Evolutionary conservation across 2,329 filamentous ascomycete species (phyloP), one percentile per base, ranked within the genome.

Genomic region (Alternaria viburni): DNA sequence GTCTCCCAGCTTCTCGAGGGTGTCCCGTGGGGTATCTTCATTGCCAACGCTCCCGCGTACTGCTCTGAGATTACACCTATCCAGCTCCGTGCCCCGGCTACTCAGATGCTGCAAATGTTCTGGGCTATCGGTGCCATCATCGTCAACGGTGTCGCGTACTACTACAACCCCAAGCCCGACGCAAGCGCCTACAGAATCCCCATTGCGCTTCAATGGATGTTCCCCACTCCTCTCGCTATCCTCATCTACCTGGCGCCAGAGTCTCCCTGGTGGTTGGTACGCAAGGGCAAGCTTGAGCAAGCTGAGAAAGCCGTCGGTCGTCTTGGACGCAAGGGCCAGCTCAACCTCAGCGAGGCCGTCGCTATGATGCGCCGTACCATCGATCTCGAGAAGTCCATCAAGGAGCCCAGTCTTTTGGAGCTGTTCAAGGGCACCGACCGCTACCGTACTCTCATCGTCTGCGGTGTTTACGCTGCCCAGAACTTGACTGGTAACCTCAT

Each of bases 101-200:
- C 88, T 3, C 85, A 87, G 77, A 89, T 87, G 84, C 70, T 90
- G 77, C 88, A 90, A 79, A 89, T 89, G 87, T 88, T 87, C 80
- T 90, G 87, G 87, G 85, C 87, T 17, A 86, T 90, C 72, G 88
- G 87, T 25, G 76, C 79, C 36, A 89, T 90, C 73, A 87, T 90
- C 61, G 88, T 89, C 23, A 85, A 83, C 30, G 87, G 79, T 62
- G 83, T 87, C 64, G 86, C 85, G 55, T 89, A 86, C 75, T 72
- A 77, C 51, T 88, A 87, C 80, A 81, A 87, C 61, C 41, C 28
- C 7, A 54, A 41, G 25, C 4, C 8, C 1, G 56, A 62, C 23
- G 5, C 46, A 2, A 52, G 12, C 13, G 73, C 74, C 8, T 76
- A 69, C 61, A 74, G 74, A 32, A 68, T 77, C 10, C 75, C 75